Percentiles rank a stretch among this genome's conserved stretches.
Conservation (phyloP, 306 rosid species). For the Dalbergia cochinchinensis region DNA sequence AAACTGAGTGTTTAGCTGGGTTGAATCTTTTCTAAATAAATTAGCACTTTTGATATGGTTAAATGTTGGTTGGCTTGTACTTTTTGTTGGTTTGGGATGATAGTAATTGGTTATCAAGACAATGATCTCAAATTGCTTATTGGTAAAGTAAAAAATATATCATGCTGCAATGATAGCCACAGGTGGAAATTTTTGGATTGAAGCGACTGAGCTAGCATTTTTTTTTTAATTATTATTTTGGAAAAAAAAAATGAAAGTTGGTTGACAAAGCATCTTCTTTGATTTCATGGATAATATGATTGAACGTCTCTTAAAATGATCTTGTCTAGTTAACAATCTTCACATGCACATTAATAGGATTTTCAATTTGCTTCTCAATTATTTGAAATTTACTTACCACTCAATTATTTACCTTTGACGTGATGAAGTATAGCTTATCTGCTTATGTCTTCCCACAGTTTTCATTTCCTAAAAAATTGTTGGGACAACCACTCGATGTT, state of each 20-base stretch:
- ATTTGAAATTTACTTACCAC: neutral
- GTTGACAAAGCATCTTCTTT: neutral
- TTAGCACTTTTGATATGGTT: constrained; percentile 24
- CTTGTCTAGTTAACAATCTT: neutral
- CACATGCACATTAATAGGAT: neutral
- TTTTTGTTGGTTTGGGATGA: constrained; percentile 7
- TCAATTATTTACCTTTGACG: neutral
- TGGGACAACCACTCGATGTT: neutral
- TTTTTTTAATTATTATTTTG: no score
- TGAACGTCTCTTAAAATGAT: neutral
- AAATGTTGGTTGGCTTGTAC: neutral
- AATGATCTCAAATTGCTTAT: constrained; percentile 21
- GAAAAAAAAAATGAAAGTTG: neutral
- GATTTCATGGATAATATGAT: neutral
- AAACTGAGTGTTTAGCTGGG: neutral
- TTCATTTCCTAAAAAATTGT: neutral
- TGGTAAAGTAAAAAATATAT: neutral
- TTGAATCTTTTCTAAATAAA: neutral
- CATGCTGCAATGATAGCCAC: neutral
- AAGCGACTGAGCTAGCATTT: neutral
- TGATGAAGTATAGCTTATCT: neutral
- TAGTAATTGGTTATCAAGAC: neutral
- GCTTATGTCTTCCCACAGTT: neutral
- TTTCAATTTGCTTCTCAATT: neutral
- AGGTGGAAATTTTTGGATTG: neutral